Evolutionary conservation across 768 basidiomycete species (phyloP), one percentile per base, ranked within the genome.

Genomic region (Suillus decipiens): DNA sequence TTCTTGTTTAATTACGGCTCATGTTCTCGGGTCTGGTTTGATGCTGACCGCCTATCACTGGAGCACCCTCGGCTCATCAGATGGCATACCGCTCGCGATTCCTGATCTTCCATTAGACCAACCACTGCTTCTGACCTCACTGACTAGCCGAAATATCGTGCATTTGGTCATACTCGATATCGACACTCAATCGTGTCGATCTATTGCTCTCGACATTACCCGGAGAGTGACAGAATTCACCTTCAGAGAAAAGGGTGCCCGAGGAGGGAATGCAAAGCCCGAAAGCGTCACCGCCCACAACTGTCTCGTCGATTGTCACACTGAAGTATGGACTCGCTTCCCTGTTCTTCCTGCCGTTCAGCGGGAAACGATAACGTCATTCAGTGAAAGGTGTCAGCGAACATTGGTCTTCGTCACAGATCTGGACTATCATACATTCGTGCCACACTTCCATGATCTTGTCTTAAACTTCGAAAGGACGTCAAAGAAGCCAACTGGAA

Each of bases 281-380:
- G 57, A 60, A n/a, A 61, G 53, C 19, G 31, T 59, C 6, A 78
- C 78, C 1, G 66, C 70, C 8, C 79, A 86, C 63, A 88, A 86
- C 60, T 80, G 74, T 50, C 72, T 88, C 12, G 72, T 87, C 19
- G 83, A 85, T 64, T 86, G 84, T 60, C 80, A 84, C 59, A 70
- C 78, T 0, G 84, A 86, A 15, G 82, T 86, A 24, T 87, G 86
- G 86, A 84, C 79, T 5, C 81, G 86, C 11, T 87, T 86, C 68
- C 86, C 86, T 0, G 86, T 87, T 3, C 65, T 84, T 2, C 76
- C 86, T 2, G 84, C 86, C 0, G 77, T 87, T 19, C 76, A 78
- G 41, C 78, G 82, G 9, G 76, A 79, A 36, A 82, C 81, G 0
- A 75, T 81, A 45, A 72, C 75, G 0, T 73, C 76, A 0, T 76